Evolutionary conservation across 2,329 filamentous ascomycete species (phyloP).

Genomic region (Beauveria scarabaeidicola): DNA sequence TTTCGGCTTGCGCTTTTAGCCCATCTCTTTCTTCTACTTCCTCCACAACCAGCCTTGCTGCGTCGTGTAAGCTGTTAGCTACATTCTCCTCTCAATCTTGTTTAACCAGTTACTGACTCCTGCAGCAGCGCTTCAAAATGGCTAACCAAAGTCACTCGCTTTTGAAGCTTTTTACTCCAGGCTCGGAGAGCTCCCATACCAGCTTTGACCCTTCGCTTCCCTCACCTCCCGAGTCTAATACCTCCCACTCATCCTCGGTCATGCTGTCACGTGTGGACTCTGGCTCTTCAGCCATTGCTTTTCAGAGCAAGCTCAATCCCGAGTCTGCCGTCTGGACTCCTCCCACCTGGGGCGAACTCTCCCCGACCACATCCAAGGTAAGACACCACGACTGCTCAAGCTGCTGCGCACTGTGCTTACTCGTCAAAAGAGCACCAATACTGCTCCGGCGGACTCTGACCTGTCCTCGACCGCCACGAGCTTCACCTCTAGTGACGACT

Average conservation of each 20-base stretch:
- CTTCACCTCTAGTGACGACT: not conserved
- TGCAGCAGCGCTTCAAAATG: not conserved
- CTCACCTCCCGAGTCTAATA: not conserved
- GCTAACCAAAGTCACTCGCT: not conserved
- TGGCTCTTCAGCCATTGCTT: not conserved
- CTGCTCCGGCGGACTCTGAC: not conserved
- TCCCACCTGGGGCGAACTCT: not conserved
- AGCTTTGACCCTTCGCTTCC: not conserved
- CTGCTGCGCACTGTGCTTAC: not conserved
- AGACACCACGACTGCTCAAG: not conserved
- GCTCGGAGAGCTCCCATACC: not conserved
- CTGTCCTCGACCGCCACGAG: not conserved
- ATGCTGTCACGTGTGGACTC: not conserved
- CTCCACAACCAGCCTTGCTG: not conserved
- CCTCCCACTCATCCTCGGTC: not conserved
- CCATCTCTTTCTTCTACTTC: not conserved
- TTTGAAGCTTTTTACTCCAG: not conserved
- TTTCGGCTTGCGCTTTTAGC: not conserved
- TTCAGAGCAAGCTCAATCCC: constrained; percentile 4
- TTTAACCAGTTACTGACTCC: not conserved
- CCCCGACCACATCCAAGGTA: not conserved
- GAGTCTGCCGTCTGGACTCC: constrained; percentile 9
- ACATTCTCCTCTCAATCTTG: not conserved
- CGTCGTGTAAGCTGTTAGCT: not conserved
- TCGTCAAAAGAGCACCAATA: not conserved